These are phyloP conservation scores for Alternaria ethzedia DNA, from an alignment of 2,329 filamentous ascomycete species.

Conservation along the genomic window DNA sequence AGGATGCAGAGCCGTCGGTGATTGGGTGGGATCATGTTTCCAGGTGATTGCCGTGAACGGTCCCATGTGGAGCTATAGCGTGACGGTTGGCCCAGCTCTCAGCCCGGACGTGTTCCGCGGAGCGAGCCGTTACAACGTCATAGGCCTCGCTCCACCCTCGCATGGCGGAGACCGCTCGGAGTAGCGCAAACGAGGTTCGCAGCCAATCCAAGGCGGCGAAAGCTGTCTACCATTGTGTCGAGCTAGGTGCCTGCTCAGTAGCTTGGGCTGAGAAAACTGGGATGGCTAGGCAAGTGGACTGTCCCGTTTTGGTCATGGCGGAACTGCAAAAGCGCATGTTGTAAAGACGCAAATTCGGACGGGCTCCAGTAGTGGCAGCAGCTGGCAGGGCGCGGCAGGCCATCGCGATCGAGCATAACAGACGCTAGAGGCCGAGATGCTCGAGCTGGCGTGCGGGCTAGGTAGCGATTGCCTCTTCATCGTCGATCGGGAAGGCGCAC, in stretches of 20 bases:
- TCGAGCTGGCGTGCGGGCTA: not conserved
- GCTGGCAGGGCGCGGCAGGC: not conserved
- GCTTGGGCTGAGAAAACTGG: not conserved
- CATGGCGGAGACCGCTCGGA: not conserved
- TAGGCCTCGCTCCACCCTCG: not conserved
- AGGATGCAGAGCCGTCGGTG: not conserved
- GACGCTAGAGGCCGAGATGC: not conserved
- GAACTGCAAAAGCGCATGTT: not conserved
- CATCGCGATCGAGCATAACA: not conserved
- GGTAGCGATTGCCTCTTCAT: conserved; percentile 5
- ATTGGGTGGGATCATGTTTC: not conserved
- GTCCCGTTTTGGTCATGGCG: not conserved
- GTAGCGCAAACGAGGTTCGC: not conserved
- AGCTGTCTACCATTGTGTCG: not conserved
- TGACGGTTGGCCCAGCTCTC: not conserved
- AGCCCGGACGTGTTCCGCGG: not conserved
- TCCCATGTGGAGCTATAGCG: not conserved
- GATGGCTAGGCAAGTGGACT: not conserved
- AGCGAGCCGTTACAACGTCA: not conserved
- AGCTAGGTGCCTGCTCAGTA: not conserved
- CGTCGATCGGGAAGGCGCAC: conserved; percentile 6
- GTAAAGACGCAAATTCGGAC: not conserved
- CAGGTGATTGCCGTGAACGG: not conserved
- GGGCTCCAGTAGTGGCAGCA: too few species aligned
- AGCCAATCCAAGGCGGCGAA: not conserved